These are phyloP conservation scores for Erigeron canadensis DNA, from an alignment of 129 eudicot genomes.

Conservation along the genomic window DNA sequence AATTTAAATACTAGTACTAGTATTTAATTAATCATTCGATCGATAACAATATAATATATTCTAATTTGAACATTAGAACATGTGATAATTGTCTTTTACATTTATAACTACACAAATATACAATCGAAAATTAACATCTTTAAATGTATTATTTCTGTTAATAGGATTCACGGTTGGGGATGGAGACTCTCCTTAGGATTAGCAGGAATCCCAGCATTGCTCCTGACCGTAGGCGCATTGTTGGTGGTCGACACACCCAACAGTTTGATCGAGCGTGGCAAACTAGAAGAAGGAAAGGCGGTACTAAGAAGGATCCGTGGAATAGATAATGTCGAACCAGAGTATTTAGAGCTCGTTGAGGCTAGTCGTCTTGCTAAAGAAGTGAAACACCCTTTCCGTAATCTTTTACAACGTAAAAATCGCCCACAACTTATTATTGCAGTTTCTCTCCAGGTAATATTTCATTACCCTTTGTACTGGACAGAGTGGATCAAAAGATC, in stretches of 20 bases:
- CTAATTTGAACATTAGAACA: background rate
- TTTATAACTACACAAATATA: background rate
- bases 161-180: conserved; percentile 84
- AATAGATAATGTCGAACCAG: conserved; percentile 76
- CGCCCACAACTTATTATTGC: conserved; percentile 82
- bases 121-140: background rate
- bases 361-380: conserved; percentile 73
- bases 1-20: no score
- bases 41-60: no score
- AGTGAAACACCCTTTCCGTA: conserved; percentile 87
- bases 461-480: background rate
- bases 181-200: conserved; percentile 92
- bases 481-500: no score
- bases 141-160: background rate
- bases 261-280: conserved; percentile 91
- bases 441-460: conserved; percentile 60
- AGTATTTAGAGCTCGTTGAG: conserved; percentile 79
- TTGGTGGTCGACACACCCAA: conserved; percentile 86
- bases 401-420: conserved; percentile 62
- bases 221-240: conserved; percentile 71
- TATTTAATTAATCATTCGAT: no score
- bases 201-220: conserved; percentile 85
- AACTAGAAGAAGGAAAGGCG: conserved; percentile 78
- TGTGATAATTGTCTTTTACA: background rate
- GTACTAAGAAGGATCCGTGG: conserved; percentile 78